Base-by-base conservation (phyloP, 1,284 basidiomycete species). In the Apiotrichum sp. region DNA sequence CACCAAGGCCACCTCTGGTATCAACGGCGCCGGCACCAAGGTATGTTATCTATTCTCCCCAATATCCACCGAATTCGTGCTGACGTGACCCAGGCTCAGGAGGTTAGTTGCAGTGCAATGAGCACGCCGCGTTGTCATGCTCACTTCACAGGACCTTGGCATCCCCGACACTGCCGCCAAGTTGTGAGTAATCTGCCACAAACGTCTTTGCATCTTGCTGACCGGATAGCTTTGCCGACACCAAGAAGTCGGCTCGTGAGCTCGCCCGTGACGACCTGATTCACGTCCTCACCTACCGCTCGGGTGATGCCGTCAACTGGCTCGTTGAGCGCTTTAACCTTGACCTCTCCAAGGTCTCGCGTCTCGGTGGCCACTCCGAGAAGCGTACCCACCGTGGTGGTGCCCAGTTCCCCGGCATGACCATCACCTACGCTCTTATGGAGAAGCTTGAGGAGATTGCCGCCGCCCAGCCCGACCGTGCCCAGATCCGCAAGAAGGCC, bases 241-340 rank as follows among this genome's bases (percentile, higher is more conserved):
- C 95, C 58, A 98, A 97, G 82, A 82, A 81, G 76, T 95, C 91
- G 13, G 90, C 92, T 60, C 87, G 93, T 67, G 93, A 98, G 14
- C 87, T 98, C 48, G 93, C 95, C 43, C 87, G 95, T 49, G 93
- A 96, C 71, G 93, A 96, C 73, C 83, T 98, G 58, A 98, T 98
- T 78, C 83, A 83, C 54, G 95, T 98, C 56, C 85, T 98, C 63
- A 97, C 95, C 35, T 89, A 91, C 58, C 86, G 87, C 64, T 97
- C 93, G 8, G 95, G 87, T 47, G 91, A 95, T 70, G 95, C 95
- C 47, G 93, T 98, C 74, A 89, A 96, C 80, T 98, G 95, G 93
- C 82, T 98, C 41, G 86, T 89, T 72, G 82, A 85, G 79, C 87
- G 85, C 76, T 95, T 95, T 75, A 80, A 78, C 50, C 87, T 98